Evolutionary conservation across 345 rosid species (phyloP), one percentile per base, ranked within the genome.

Genomic region (Salix arbutifolia): DNA sequence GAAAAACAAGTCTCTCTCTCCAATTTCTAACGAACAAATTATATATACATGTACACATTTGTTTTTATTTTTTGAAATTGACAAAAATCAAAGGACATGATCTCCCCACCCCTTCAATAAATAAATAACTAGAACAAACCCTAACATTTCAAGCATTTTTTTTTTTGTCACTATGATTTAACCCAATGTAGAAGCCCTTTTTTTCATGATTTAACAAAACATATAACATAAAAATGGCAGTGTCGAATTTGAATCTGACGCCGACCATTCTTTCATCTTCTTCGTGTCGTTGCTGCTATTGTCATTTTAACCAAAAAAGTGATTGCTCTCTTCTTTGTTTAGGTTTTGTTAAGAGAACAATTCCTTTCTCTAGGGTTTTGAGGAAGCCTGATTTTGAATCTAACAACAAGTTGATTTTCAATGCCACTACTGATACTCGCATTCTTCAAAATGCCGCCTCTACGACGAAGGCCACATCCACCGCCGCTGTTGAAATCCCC

Each of bases 401-500:
- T 21, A n/a, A 40, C 3, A 8, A 65, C 53, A 77, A 73, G 1
- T 77, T 84, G 84, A 78, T 81, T 65, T 72, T 79, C 79, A 81
- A 78, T 35, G 89, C 89, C 66, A 74, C 85, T 46, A 74, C 84
- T 66, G 87, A 80, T 53, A 76, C 90, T 33, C 88, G 87, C 87
- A 84, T 84, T 72, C 77, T 88, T 9, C 89, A 87, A 65, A 87
- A 77, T 74, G 87, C 86, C 50, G 71, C 80, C 62, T 65, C 79
- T 65, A 78, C 73, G 25, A 61, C 74, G 33, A 40, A 40, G 44
- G 2, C 75, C 60, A 35, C 65, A 4, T 1, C 73, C 67, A 7
- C 74, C 68, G 30, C 84, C 64, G 69, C 84, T 8, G 74, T 90
- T 65, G 94, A 92, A 64, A 88, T 92, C 44, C 92, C 91, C 23